Conservation (phyloP, 169 alveolate genomes). For the Plasmodium coatneyi region DNA sequence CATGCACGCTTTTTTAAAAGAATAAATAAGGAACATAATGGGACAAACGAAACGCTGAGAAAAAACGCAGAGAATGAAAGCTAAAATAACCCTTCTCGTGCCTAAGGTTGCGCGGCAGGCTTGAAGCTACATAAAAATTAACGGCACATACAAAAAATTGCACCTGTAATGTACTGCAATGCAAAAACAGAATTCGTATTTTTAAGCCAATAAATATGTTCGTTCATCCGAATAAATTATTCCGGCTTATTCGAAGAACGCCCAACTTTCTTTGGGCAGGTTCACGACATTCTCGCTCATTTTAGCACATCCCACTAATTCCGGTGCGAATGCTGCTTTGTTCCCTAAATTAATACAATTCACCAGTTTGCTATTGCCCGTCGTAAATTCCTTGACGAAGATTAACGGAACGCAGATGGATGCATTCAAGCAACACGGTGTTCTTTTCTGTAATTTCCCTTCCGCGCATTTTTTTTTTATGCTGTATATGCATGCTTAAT, state of each 20-base stretch:
- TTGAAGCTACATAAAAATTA: neutral
- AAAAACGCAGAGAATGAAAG: neutral
- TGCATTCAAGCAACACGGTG: neutral
- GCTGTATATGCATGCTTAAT: neutral
- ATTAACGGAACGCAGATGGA: constrained; percentile 2
- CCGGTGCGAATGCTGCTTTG: neutral
- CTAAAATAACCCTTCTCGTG: neutral
- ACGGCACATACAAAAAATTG: neutral
- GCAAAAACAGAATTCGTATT: neutral
- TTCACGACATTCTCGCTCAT: neutral
- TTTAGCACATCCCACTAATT: neutral
- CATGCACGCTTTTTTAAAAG: neutral
- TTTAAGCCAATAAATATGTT: neutral
- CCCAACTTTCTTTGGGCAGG: neutral
- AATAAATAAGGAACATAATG: neutral
- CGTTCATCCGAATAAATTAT: neutral
- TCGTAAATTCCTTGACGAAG: neutral
- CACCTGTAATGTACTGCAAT: neutral
- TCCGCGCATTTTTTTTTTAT: neutral
- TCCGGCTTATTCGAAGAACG: neutral
- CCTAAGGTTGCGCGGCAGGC: neutral
- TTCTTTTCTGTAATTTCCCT: neutral
- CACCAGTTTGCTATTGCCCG: neutral
- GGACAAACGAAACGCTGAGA: neutral
- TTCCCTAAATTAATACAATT: neutral